Evolutionary conservation across 805 yeast genomes (phyloP).

Genomic region (Candida andamanensis): DNA sequence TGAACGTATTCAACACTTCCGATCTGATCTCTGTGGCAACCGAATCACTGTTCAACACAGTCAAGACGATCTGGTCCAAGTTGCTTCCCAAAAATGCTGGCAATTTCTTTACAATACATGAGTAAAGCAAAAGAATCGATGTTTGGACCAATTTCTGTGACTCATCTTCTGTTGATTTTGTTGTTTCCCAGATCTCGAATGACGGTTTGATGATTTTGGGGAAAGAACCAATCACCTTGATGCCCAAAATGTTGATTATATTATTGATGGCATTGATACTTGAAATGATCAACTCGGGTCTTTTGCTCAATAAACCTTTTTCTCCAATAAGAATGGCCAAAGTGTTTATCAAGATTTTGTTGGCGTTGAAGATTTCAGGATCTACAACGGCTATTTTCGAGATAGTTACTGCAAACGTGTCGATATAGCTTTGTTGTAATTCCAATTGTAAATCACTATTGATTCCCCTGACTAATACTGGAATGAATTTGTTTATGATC

Average conservation of each 20-base stretch:
- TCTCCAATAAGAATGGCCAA: conserved; percentile 46
- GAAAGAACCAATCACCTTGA: conserved; percentile 77
- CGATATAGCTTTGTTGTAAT: conserved; percentile 64
- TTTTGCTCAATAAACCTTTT: conserved; percentile 48
- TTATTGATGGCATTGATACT: conserved; percentile 69
- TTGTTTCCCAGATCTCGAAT: conserved; percentile 49
- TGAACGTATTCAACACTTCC: conserved; percentile 55
- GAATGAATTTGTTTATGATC: conserved; percentile 49
- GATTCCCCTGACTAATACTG: conserved; percentile 41
- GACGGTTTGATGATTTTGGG: conserved; percentile 80
- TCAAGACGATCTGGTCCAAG: conserved; percentile 54
- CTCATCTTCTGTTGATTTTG: conserved; percentile 9
- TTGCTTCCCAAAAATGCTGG: conserved; percentile 73
- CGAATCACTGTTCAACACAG: conserved; percentile 51
- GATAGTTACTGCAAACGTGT: conserved; percentile 59
- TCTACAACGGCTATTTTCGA: conserved; percentile 51
- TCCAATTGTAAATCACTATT: conserved; percentile 36
- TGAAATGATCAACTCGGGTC: conserved; percentile 64
- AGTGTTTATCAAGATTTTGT: conserved; percentile 42
- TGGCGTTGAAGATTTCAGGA: conserved; percentile 19
- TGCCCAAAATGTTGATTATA: conserved; percentile 71
- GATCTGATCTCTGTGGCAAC: conserved; percentile 59
- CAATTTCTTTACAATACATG: conserved; percentile 72
- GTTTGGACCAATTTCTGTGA: conserved; percentile 50
- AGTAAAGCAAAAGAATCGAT: conserved; percentile 64